Evolutionary conservation across 352 stramenopile genomes (phyloP), one percentile per base, ranked within the genome.

Genomic region (Pythium dissotocum): DNA sequence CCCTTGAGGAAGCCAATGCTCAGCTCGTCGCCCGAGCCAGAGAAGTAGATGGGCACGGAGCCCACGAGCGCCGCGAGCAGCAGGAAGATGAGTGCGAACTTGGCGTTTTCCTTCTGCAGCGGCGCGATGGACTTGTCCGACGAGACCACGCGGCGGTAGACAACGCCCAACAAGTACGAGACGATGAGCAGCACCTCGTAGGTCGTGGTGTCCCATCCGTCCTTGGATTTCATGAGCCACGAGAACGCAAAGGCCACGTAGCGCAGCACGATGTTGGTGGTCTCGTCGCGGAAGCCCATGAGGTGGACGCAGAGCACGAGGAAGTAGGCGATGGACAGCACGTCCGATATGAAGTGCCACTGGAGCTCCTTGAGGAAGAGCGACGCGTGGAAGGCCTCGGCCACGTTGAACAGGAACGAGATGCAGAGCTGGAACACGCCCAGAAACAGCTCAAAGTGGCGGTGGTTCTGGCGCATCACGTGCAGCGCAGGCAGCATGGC

Each of bases 381-480:
- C 49, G 78, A 66, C 56, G 75, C 61, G 42, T 85, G 72, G 64
- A 93, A 84, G 16, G 83, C 83, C 69, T 94, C 85, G 38, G 86
- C 85, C 12, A 82, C 78, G 72, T 95, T 96, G 77, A 94, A 95
- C 56, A 82, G 83, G 65, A 95, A 93, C 30, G 86, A 70, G 46
- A 93, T 87, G n/a, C 75, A 44, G 26, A 96, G 75, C 65, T 96
- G 88, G 69, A 95, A 82, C 54, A 93, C 63, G 58, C 89, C 89
- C n/a, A 96, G 72, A 62, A 95, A 96, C 64, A 96, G 76, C 83
- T 96, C 89, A 65, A 96, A 96, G 73, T 96, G 89, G 10, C 88
- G 86, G 49, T 88, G 80, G 66, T 95, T 95, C 53, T 72, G 69
- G 73, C 84, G 82, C 87, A 95, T 93, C 44, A 95, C 80, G 53